Evolutionary conservation across 371 early-diverging fungal species (phyloP), one percentile per base, ranked within the genome.

Genomic region (Mucor saturninus): DNA sequence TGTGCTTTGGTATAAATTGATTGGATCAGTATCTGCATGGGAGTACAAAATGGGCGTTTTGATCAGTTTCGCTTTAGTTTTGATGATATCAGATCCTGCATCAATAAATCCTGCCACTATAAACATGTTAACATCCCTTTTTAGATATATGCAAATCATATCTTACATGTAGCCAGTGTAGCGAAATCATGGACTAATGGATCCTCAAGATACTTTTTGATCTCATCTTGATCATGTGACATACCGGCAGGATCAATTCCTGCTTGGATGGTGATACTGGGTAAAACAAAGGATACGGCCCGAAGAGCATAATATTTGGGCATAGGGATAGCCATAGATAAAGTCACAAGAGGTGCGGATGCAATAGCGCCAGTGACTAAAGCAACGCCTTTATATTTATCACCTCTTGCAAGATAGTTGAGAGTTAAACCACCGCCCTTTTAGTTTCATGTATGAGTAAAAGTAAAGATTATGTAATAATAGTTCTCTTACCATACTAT

Each of bases 351-450:
- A 10, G 78, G 73, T 5, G 78, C 71, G 5, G 83, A 81, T 4
- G 82, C 72, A 59, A 89, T 80, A n/a, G 78, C 67, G 1, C 84
- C 88, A 7, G 75, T 58, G 28, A 87, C 51, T 30, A 65, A 26
- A 6, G 56, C 37, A 13, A 77, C 72, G 21, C 79, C 77, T 62
- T 81, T 69, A 30, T 68, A 67, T 4, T 66, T 64, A 54, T 80
- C 53, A 2, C 67, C 56, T 7, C 79, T 73, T 14, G 76, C 76
- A 39, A 83, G 72, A 54, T 85, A 87, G 63, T 86, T 83, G 28
- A 87, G 60, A 9, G 81, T 66, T 56, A 84, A 58, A 9, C 76
- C 77, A 42, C 89, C 89, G 15, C 89, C 89, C 86, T 86, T 48
- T 29, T 46, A 21, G 6, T 46, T 43, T 43, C 2, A 28, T 14